These are phyloP conservation scores for Trichothecium sympodiale DNA, from an alignment of 2,329 filamentous ascomycete species.

Conservation along the genomic window DNA sequence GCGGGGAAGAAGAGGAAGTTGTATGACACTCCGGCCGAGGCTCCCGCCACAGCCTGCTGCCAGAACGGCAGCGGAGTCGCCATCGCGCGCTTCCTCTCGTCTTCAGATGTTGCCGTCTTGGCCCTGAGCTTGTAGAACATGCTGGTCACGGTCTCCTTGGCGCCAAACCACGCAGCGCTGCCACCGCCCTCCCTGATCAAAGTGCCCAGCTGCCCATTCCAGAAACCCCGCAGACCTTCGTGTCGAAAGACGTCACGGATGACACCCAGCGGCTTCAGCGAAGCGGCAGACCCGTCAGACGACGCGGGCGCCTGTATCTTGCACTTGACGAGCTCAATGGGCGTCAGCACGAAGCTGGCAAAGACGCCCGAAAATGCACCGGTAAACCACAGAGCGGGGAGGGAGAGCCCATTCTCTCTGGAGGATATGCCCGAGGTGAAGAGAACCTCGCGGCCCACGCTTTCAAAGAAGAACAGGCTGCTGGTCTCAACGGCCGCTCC, in stretches of 20 bases:
- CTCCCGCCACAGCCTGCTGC: slow-evolving; percentile 81
- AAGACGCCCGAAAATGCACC: slow-evolving; percentile 82
- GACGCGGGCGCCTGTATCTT: slow-evolving; percentile 75
- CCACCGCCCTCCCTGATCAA: slow-evolving; percentile 90
- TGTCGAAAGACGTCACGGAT: slow-evolving; percentile 72
- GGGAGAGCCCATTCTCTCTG: slow-evolving; percentile 51
- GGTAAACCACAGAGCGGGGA: slow-evolving; percentile 65
- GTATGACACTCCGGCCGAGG: slow-evolving; percentile 82
- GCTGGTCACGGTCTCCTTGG: slow-evolving; percentile 69
- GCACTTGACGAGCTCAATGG: slow-evolving; percentile 95
- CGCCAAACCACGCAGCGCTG: slow-evolving; percentile 88
- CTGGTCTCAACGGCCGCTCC: slow-evolving; percentile 90
- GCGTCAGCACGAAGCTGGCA: slow-evolving; percentile 83
- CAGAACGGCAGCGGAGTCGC: slow-evolving; percentile 58
- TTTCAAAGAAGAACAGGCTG: slow-evolving; percentile 86
- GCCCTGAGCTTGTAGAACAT: slow-evolving; percentile 53
- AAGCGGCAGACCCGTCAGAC: slow-evolving; percentile 30
- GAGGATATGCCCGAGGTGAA: slow-evolving; percentile 39
- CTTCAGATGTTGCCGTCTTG: slow-evolving; percentile 23
- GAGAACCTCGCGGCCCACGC: slow-evolving; percentile 56
- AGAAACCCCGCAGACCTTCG: slow-evolving; percentile 78
- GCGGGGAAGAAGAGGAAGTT: slow-evolving; percentile 97
- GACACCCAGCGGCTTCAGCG: slow-evolving; percentile 56
- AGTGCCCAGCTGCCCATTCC: slow-evolving; percentile 90
- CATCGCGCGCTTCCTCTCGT: slow-evolving; percentile 27